Conservation (phyloP, 2,329 filamentous ascomycete species). For the Endoconidiophora laricicola region DNA sequence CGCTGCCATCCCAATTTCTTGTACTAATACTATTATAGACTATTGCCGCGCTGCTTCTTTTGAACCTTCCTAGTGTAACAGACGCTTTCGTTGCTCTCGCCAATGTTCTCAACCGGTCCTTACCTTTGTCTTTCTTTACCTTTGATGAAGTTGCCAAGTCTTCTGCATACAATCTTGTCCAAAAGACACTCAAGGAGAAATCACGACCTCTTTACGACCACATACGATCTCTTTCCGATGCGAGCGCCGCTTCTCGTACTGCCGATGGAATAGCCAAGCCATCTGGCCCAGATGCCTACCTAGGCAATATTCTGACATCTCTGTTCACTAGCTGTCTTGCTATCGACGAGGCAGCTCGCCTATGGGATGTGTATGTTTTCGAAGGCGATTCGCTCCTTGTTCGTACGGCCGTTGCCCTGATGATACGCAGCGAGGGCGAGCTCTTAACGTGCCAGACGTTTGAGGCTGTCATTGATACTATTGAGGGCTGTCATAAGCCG, state of each 20-base stretch:
- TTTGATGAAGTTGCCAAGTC: conserved; percentile 51
- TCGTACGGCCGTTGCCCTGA: conserved; percentile 51
- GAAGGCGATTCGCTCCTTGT: conserved; percentile 61
- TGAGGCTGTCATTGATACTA: conserved; percentile 27
- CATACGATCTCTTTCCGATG: conserved; percentile 24
- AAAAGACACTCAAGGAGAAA: conserved; percentile 50
- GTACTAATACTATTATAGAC: conserved; percentile 30
- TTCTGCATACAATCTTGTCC: conserved; percentile 51
- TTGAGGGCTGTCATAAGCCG: conserved; percentile 20
- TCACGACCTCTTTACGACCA: conserved; percentile 47
- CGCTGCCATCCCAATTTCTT: conserved; percentile 13
- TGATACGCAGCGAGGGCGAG: conserved; percentile 37
- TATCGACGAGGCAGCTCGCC: conserved; percentile 51
- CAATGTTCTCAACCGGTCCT: conserved; percentile 60
- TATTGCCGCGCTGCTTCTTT: conserved; percentile 54
- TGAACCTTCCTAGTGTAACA: conserved; percentile 49
- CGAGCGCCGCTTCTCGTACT: not conserved
- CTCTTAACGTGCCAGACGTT: conserved; percentile 30
- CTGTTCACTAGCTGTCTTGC: conserved; percentile 47
- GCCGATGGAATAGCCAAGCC: not conserved
- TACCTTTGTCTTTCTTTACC: conserved; percentile 61
- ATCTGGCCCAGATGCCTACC: conserved; percentile 31
- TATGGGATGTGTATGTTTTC: conserved; percentile 74
- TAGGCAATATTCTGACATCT: conserved; percentile 43
- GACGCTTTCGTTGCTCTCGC: conserved; percentile 55